Evolutionary conservation across 1,284 basidiomycete genomes (phyloP), one percentile per base, ranked within the genome.

Genomic region (Ceraceosorus bombacis): DNA sequence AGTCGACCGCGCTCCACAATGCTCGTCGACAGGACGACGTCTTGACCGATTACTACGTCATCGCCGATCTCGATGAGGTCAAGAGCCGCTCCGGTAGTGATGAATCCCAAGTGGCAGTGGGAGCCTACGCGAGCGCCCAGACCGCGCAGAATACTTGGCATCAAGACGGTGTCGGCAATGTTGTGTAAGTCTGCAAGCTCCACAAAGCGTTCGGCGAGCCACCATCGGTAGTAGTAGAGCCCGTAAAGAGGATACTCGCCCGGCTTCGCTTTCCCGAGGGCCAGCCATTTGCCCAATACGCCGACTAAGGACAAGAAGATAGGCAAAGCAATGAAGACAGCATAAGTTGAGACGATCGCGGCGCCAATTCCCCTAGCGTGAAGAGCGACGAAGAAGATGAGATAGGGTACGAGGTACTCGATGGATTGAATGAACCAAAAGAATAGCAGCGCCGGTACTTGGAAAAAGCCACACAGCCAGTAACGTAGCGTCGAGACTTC

Each of bases 61-160:
- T 60, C 58, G 15, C 58, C 58, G 39, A 60, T 60, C 17, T 27
- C 17, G 58, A 60, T 39, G 13, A 60, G 51, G 41, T 60, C 58
- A 10, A 27, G 9, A 17, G 48, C 48, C 17, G 52, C 15, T 9
- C 53, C 53, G 38, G 50, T 39, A 8, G 13, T 7, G 6, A 60
- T 54, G 43, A 12, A 10, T 13, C 53, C 54, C 6, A 60, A 40
- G 15, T 54, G 51, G 36, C 41, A 48, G 50, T 56, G 39, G 3
- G 5, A 7, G 2, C 58, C 58, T 12, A 60, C 36, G 27, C 51
- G 37, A 15, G 58, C 58, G 39, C 58, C 58, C 46, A 60, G 10
- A 6, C 13, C 41, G 17, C 58, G 46, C 12, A 48, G 36, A 5
- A 56, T 41, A 5, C n/a, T 9, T 4, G 52, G 12, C 10, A 37